Conservation (phyloP, 140 eudicot genomes). For the Anethum foeniculum region DNA sequence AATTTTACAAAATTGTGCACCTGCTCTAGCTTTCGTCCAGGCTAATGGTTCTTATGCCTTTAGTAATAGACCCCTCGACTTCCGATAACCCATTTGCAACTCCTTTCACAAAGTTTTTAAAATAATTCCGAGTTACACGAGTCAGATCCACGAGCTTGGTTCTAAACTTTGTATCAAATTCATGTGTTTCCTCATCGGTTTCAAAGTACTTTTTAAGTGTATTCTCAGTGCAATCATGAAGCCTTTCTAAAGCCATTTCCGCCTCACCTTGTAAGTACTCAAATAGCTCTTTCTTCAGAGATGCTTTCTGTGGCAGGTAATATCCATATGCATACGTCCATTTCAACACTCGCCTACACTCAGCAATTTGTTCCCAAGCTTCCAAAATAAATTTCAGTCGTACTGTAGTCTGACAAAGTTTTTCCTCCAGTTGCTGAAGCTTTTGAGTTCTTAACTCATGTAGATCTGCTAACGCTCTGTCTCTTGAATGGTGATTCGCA, state of each 20-base stretch:
- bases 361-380: not conserved
- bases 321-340: not conserved
- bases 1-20: no score
- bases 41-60: no score
- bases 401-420: not conserved
- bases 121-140: not conserved
- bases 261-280: slow-evolving; percentile 1
- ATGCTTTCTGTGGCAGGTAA: not conserved
- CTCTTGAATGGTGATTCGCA: not conserved
- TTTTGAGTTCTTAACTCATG: not conserved
- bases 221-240: not conserved
- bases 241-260: not conserved
- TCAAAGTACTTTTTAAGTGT: not conserved
- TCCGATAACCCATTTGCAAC: not conserved
- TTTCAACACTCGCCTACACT: not conserved
- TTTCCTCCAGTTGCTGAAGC: not conserved
- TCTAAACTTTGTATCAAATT: not conserved
- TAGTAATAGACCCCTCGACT: not conserved
- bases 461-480: not conserved
- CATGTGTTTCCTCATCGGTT: not conserved
- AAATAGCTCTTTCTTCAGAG: not conserved
- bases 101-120: not conserved
- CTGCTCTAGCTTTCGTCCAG: no score
- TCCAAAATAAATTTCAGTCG: not conserved
- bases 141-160: not conserved